Evolutionary conservation across 805 yeast genomes (phyloP), one percentile per base, ranked within the genome.

Genomic region (Clavispora asparagi): DNA sequence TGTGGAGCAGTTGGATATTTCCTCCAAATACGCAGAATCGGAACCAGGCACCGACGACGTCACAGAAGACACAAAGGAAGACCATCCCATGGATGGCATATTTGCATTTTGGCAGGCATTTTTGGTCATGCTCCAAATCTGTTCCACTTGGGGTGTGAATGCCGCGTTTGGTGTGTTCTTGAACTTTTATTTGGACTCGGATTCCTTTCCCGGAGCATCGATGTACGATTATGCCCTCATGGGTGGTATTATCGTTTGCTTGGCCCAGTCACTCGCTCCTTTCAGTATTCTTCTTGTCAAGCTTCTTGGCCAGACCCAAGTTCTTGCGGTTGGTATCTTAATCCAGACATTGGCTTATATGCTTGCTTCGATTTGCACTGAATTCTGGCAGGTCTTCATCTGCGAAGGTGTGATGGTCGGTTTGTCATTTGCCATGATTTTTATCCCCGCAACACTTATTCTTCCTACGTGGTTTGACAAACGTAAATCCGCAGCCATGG

Each of bases 381-480:
- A 74, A 39, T 57, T 81, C 30, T 85, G 91, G 90, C 82, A 86
- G 50, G 58, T 86, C 7, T 82, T 74, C 55, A 59, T 82, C 31
- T 78, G 87, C 17, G 91, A 85, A 62, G 91, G 92, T 30, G 70
- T 84, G 1, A 43, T 85, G 43, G 74, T 74, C 39, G 85, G 89
- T 25, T 56, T 77, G 23, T 75, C 81, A 7, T 68, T 74, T 43
- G 78, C 87, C 0, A 57, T 80, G 10, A 68, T 81, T 19, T 77
- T 79, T 45, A 72, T 81, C 4, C 85, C 92, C 1, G 82, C 79
- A 9, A 67, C 81, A 12, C 73, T 81, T 2, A 64, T 83, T 23
- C 57, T 85, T 19, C 89, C 90, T 0, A 86, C 81, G 42, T 85
- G 87, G 85, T 86, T 86, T 57, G 61, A 78, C 39, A 83, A 79